Percentiles rank a stretch among this genome's conserved stretches.
phyloP scores from a whole-genome alignment of 305 asterid species.

The Stenogyne calaminthoides region DNA sequence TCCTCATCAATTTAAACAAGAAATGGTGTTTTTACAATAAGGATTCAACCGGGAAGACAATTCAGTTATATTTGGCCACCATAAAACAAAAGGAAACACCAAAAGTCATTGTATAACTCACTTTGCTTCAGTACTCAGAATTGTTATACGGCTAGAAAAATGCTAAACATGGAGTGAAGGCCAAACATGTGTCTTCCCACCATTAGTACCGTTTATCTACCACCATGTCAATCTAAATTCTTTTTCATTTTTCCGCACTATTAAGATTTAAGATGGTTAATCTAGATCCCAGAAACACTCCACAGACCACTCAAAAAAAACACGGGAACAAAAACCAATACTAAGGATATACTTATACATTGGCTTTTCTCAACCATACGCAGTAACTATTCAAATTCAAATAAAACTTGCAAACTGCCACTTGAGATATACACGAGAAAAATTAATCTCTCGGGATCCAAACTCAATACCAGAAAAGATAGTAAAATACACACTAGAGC shows the following conservation, averaged over 20 bases:
- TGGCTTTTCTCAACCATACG: neutral
- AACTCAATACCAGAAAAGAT: neutral
- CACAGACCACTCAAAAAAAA: neutral
- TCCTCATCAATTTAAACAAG: slow-evolving; percentile 1
- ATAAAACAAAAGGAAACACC: neutral
- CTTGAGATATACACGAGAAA: neutral
- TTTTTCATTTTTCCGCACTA: neutral
- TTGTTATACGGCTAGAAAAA: neutral
- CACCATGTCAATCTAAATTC: neutral
- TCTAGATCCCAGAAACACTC: neutral
- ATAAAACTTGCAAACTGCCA: neutral
- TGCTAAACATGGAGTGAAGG: neutral
- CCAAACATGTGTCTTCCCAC: neutral
- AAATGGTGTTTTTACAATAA: neutral
- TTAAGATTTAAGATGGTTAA: neutral
- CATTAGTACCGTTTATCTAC: neutral
- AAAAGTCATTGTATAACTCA: neutral
- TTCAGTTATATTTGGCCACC: neutral
- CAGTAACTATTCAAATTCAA: neutral
- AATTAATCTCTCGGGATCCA: neutral
- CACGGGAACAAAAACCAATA: neutral
- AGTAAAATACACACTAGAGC: neutral
- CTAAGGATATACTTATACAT: neutral
- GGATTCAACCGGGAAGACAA: neutral
- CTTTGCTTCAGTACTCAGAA: neutral